Evolutionary conservation across 345 rosid species (phyloP).

Genomic region (Gossypium anomalum): DNA sequence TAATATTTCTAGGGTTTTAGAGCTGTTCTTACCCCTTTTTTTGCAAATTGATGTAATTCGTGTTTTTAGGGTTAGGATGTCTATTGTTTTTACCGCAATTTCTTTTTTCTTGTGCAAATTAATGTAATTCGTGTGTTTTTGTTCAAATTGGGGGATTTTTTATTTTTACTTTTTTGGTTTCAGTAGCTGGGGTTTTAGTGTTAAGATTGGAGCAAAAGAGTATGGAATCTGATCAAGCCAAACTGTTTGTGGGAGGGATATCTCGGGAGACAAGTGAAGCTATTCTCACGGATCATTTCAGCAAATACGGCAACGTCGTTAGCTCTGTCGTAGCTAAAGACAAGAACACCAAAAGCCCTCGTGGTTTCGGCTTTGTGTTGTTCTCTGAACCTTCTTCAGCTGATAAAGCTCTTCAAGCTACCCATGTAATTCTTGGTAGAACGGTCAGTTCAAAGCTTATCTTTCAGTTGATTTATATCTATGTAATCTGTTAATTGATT

Average conservation of each 20-base stretch:
- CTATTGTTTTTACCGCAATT: background rate
- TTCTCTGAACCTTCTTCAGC: slow-evolving; percentile 49
- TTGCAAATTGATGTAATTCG: too few species aligned
- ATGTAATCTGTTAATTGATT: background rate
- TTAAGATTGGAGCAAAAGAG: slow-evolving; percentile 22
- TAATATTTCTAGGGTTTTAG: background rate
- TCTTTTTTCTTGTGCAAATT: background rate
- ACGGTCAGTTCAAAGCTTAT: slow-evolving; percentile 43
- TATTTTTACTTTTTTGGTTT: slow-evolving; percentile 10
- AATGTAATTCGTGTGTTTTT: background rate
- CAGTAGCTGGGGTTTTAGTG: slow-evolving; percentile 21
- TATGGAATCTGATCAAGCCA: slow-evolving; percentile 52
- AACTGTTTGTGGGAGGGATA: slow-evolving; percentile 71
- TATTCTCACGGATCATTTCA: slow-evolving; percentile 49
- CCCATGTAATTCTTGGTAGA: slow-evolving; percentile 66
- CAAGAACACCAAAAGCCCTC: slow-evolving; percentile 34
- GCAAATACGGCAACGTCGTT: slow-evolving; percentile 58
- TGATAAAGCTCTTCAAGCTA: slow-evolving; percentile 48
- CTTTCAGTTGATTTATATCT: background rate
- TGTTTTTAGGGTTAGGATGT: slow-evolving; percentile 5
- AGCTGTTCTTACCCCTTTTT: too few species aligned
- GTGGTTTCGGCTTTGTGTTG: slow-evolving; percentile 63
- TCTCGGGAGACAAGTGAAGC: slow-evolving; percentile 57
- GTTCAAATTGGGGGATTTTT: slow-evolving; percentile 15
- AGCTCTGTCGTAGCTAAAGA: slow-evolving; percentile 51